Conservation (phyloP, 305 asterid genomes). For the Fraxinus angustifolia region DNA sequence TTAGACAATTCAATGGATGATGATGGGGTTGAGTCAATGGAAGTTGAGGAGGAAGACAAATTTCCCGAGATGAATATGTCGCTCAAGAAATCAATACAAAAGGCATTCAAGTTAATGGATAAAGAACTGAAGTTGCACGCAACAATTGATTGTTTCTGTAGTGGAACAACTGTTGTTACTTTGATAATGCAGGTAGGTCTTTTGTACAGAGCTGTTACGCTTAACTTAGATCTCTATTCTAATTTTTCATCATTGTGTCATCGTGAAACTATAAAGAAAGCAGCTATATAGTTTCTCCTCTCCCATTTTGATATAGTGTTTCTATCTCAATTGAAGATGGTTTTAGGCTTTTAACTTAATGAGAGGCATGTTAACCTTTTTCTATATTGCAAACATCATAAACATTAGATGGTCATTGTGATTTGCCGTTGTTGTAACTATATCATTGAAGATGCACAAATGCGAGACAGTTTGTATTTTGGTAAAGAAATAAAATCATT, state of each 20-base stretch:
- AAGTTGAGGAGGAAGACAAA: slow-evolving; percentile 58
- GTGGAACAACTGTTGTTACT: slow-evolving; percentile 82
- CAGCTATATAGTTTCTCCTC: neutral
- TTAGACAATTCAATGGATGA: slow-evolving; percentile 68
- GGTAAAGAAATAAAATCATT: neutral
- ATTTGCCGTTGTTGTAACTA: too few relatives aligned
- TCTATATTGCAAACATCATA: neutral
- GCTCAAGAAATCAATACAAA: slow-evolving; percentile 60
- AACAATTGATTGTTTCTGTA: slow-evolving; percentile 76
- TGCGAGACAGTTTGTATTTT: neutral
- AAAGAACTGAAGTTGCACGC: slow-evolving; percentile 79
- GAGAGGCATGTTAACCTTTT: neutral
- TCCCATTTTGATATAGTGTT: too few relatives aligned
- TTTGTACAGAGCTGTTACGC: neutral
- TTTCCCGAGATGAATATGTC: slow-evolving; percentile 67
- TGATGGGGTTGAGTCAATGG: slow-evolving; percentile 56
- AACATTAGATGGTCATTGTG: too few relatives aligned
- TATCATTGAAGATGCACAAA: neutral
- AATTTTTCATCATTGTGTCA: neutral
- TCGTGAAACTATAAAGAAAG: neutral
- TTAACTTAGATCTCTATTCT: neutral
- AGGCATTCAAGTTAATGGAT: slow-evolving; percentile 88
- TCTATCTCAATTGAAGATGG: neutral
- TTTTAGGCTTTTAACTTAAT: neutral
- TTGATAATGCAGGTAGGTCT: slow-evolving; percentile 61